Conservation (phyloP, 2,329 filamentous ascomycete genomes). For the Sporothrix schenckii region DNA sequence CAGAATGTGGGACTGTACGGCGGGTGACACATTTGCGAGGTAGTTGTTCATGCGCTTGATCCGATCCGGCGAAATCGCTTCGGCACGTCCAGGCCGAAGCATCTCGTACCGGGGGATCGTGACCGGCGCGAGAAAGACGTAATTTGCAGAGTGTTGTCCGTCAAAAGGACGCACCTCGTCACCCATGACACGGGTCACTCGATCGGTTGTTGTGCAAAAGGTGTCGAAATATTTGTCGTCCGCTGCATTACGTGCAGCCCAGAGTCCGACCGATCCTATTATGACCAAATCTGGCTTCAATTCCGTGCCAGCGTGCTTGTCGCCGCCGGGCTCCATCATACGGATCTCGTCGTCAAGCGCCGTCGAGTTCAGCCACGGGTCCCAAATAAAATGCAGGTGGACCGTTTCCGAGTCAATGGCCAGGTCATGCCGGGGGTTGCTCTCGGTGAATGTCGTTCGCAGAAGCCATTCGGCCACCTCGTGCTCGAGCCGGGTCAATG, state of each 20-base stretch:
- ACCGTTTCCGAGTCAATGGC: constrained; percentile 51
- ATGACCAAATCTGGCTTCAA: constrained; percentile 53
- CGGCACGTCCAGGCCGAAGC: constrained; percentile 47
- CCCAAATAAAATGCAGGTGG: constrained; percentile 61
- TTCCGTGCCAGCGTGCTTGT: constrained; percentile 36
- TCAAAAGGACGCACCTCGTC: not conserved
- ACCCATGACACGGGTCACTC: constrained; percentile 43
- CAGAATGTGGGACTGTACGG: constrained; percentile 50
- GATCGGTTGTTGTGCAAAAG: constrained; percentile 53
- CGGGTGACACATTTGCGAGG: constrained; percentile 48
- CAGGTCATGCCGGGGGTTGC: constrained; percentile 51
- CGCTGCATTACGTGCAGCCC: constrained; percentile 57
- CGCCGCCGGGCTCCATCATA: constrained; percentile 41
- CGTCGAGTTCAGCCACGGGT: constrained; percentile 62
- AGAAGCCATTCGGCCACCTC: constrained; percentile 45
- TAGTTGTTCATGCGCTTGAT: constrained; percentile 58
- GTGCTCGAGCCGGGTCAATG: constrained; percentile 53
- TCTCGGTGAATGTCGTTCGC: constrained; percentile 42
- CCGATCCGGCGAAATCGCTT: constrained; percentile 52
- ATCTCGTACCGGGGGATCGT: constrained; percentile 49
- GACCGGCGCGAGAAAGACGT: constrained; percentile 45
- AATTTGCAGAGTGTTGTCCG: constrained; percentile 26
- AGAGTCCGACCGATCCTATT: constrained; percentile 58
- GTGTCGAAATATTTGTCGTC: constrained; percentile 47
- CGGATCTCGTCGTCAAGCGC: constrained; percentile 48